A percentile compares a stretch with the other conserved stretches of the same genome.
phyloP scores from a whole-genome alignment of 331 rosid genomes.

The Arachis monticola region DNA sequence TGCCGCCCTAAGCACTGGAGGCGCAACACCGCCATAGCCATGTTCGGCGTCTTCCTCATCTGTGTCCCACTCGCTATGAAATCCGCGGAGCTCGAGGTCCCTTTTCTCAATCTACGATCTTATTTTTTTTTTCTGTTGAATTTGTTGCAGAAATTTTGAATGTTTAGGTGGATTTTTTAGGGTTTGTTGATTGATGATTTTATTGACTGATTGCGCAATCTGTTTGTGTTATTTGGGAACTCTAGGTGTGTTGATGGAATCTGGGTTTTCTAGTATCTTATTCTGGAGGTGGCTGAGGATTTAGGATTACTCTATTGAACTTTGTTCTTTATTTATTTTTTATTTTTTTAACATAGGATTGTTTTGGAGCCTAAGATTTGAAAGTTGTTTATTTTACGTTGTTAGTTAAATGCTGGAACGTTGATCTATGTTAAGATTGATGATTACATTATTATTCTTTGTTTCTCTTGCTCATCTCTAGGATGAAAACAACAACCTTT shows the following conservation, averaged over 20 bases:
- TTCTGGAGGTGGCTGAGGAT: neutral
- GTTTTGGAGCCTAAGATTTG: slow-evolving; percentile 5
- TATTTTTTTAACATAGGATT: neutral
- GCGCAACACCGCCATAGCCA: slow-evolving; percentile 93
- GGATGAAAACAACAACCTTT: neutral
- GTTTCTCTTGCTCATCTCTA: neutral
- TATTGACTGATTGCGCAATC: neutral
- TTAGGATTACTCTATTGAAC: slow-evolving; percentile 4
- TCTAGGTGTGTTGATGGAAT: neutral
- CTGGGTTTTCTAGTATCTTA: neutral
- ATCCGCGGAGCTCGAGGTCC: slow-evolving; percentile 96
- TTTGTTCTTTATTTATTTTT: neutral
- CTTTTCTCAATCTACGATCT: neutral
- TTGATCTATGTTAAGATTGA: neutral
- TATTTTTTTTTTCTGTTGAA: neutral
- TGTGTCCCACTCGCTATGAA: slow-evolving; percentile 95
- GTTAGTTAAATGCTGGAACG: slow-evolving; percentile 8
- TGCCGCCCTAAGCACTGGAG: slow-evolving; percentile 96
- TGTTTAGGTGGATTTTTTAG: neutral
- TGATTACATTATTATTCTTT: neutral
- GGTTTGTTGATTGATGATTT: neutral
- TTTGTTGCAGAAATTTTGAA: neutral
- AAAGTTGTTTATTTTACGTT: neutral
- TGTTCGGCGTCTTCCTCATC: slow-evolving; percentile 81
- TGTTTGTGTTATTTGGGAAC: neutral